Base-by-base conservation (phyloP, 768 basidiomycete species). In the Boletus tylopilopsis region DNA sequence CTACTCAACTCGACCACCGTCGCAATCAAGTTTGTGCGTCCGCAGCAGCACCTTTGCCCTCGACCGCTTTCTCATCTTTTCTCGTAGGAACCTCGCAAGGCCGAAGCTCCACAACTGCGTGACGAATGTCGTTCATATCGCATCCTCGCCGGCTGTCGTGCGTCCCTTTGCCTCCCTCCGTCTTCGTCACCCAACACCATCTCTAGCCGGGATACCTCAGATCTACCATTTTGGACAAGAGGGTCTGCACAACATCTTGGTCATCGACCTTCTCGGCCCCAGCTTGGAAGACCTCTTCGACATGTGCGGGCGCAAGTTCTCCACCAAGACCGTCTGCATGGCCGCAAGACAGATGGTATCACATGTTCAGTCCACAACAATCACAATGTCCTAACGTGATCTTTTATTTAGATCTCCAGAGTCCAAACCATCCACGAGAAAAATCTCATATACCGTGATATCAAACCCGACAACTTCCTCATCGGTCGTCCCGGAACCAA, bases 181-280 rank as follows among this genome's bases (percentile, higher is more conserved):
- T 50, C 51, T 42, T 33, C 54, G 29, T 50, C 57, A 38, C 38
- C 55, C 42, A 33, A 57, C 58, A 36, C 51, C 56, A 42, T 57
- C 51, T 61, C 56, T 70, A 97, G 94, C 85, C 56, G 95, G 96
- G 19, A 95, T 99, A 42, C 95, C 94, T 23, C 94, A 98, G 73
- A 97, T 99, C 70, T 97, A 98, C 75, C 95, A 99, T 72, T 99
- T 98, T 68, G 96, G 96, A 41, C 94, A 97, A 72, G 96, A 99
- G 71, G 96, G 90, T 13, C 79, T 98, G 24, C 94, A 99, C 75
- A 98, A 99, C 64, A 94, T 99, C 56, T 82, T 99, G 53, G 94
- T 99, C 58, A 98, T 99, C 63, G 96, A 99, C 74, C 81, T 99
- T 30, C 81, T 99, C 29, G 96, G 96, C 4, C 95, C 95, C 11